Base-by-base conservation (phyloP, 2,329 filamentous ascomycete species). In the Pyrenophora tritici-repentis region DNA sequence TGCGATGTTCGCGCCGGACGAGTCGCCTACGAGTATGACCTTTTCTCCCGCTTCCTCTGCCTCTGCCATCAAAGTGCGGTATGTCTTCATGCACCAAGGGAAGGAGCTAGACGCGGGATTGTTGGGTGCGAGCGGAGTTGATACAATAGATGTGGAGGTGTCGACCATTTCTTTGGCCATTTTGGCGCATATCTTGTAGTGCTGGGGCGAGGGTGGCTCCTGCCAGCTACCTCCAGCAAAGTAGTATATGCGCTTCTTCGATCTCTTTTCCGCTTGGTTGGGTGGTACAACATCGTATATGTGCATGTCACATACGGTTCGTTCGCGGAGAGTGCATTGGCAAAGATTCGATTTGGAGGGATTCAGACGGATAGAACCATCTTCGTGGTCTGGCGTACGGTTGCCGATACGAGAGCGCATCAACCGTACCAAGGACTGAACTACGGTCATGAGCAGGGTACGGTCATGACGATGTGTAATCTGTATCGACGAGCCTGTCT, bases 141-240 rank as follows among this genome's bases (percentile, higher is more conserved):
- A 81, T 1, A 85, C 68, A 1, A 85, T 55, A 0, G 74, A 78
- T 2, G 84, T 67, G 3, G 63, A 70, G 0, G 75, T 75, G 5
- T 73, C 65, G 0, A 73, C 67, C 3, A 83, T 53, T 1, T 75
- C 63, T 2, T 67, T 64, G 0, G 75, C 75, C 4, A 85, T 65
- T 45, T 80, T 75, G 0, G 77, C 71, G 42, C 76, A 73, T 6
- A 84, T 66, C 5, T 73, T 73, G 81, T 82, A 85, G 54, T 85
- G 83, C 40, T 81, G 73, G 0, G 67, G 57, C 3, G 74, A 76
- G 0, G 83, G 78, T 0, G 79, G 79, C 56, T 72, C 73, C 52
- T 81, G 80, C 78, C 83, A 85, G 3, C 80, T 81, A 6, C 83
- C 83, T 1, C 83, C 83, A 0, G 75, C 75, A 55, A 83, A 83